phyloP scores from a whole-genome alignment of 2,329 filamentous ascomycete species.

The Calonectria ilicicola region DNA sequence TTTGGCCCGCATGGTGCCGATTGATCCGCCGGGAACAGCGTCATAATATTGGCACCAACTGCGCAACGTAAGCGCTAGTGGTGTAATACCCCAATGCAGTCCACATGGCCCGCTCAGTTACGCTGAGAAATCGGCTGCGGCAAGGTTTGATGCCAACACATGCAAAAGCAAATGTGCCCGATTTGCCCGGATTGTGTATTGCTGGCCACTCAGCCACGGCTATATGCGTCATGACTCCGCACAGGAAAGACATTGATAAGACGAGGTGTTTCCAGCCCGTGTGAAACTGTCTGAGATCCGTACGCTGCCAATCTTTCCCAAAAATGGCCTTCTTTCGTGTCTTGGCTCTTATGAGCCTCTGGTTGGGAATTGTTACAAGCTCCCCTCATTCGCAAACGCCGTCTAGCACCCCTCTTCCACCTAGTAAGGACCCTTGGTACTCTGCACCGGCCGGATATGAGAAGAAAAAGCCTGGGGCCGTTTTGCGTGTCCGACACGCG shows the following conservation, averaged over 20 bases:
- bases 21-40: not conserved
- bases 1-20: not conserved
- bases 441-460: slow-evolving; percentile 35
- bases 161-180: not conserved
- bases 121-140: not conserved
- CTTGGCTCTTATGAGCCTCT: slow-evolving; percentile 30
- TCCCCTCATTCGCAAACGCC: slow-evolving; percentile 18
- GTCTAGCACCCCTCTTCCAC: slow-evolving; percentile 25
- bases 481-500: slow-evolving; percentile 37
- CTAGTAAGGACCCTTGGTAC: slow-evolving; percentile 42
- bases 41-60: not conserved
- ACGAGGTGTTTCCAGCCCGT: not conserved
- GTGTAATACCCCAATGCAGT: too few species aligned
- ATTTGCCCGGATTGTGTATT: too few species aligned
- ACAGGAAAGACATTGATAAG: not conserved
- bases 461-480: slow-evolving; percentile 31
- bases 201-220: not conserved
- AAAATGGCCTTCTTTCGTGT: slow-evolving; percentile 28
- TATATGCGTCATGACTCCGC: not conserved
- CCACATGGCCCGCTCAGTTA: not conserved
- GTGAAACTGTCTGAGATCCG: not conserved
- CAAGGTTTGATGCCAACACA: not conserved
- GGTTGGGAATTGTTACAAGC: slow-evolving; percentile 23
- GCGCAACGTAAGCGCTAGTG: not conserved
- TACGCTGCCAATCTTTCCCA: not conserved